Conservation (phyloP, 1,139 yeast genomes). For the Wickerhamomyces sp. region DNA sequence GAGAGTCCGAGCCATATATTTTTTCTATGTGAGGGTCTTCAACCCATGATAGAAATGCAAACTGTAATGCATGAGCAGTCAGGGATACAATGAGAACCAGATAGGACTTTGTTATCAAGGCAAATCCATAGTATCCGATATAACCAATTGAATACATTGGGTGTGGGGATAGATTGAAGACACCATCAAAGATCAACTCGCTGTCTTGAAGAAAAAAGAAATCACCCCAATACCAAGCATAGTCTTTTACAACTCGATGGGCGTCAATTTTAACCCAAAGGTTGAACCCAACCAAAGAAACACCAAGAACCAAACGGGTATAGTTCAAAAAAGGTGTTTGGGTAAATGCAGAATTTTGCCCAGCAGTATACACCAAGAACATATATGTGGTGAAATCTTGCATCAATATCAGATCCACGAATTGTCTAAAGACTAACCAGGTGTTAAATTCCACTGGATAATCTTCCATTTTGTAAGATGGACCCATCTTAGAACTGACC, state of each 20-base stretch:
- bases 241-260: slow-evolving; percentile 84
- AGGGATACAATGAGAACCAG: slow-evolving; percentile 68
- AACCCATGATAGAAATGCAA: slow-evolving; percentile 69
- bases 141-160: slow-evolving; percentile 94
- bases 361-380: slow-evolving; percentile 62
- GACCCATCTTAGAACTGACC: slow-evolving; percentile 59
- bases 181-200: slow-evolving; percentile 83
- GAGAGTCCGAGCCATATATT: slow-evolving; percentile 45
- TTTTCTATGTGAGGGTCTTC: slow-evolving; percentile 89
- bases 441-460: slow-evolving; percentile 77
- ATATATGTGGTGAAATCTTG: slow-evolving; percentile 79
- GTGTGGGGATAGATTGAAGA: slow-evolving; percentile 87
- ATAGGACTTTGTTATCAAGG: slow-evolving; percentile 73
- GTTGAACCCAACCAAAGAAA: slow-evolving; percentile 58
- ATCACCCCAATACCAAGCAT: slow-evolving; percentile 97
- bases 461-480: slow-evolving; percentile 41
- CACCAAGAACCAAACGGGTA: slow-evolving; percentile 40
- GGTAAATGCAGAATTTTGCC: slow-evolving; percentile 29
- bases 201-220: slow-evolving; percentile 78
- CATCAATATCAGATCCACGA: slow-evolving; percentile 82
- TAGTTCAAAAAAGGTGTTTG: slow-evolving; percentile 32
- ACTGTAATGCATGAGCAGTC: slow-evolving; percentile 75
- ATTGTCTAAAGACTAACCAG: slow-evolving; percentile 76
- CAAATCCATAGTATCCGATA: slow-evolving; percentile 83
- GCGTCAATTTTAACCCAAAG: slow-evolving; percentile 89